A percentile compares a stretch with the other conserved stretches of the same genome.
These are phyloP conservation scores for Phytophthora citrophthora DNA, from an alignment of 352 stramenopile species.

Conservation along the genomic window DNA sequence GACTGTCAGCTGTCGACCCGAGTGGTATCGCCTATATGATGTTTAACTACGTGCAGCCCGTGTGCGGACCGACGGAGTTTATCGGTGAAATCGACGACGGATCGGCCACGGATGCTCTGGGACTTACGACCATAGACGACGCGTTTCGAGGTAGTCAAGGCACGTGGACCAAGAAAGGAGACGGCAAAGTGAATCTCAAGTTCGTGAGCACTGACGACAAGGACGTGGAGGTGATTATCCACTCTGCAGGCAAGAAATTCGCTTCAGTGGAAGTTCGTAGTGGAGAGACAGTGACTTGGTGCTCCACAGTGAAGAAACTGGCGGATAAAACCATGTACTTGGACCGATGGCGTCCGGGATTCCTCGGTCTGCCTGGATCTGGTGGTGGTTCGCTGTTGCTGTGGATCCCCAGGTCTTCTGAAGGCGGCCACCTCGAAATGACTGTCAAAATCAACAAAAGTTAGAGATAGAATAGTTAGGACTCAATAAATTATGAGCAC, in stretches of 20 bases:
- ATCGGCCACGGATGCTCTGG: slow-evolving; percentile 38
- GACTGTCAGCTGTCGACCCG: slow-evolving; percentile 45
- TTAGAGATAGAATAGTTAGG: slow-evolving; percentile 25
- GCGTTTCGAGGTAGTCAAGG: slow-evolving; percentile 53
- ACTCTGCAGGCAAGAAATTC: slow-evolving; percentile 48
- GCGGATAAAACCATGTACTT: slow-evolving; percentile 68
- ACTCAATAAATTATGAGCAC: slow-evolving; percentile 38
- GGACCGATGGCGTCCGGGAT: slow-evolving; percentile 66
- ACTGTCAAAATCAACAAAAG: slow-evolving; percentile 47
- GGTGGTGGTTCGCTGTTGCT: slow-evolving; percentile 56
- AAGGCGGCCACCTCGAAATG: slow-evolving; percentile 53
- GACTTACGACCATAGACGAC: slow-evolving; percentile 42
- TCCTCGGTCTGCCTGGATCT: slow-evolving; percentile 43
- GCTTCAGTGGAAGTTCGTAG: slow-evolving; percentile 38
- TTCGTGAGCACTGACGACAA: slow-evolving; percentile 55
- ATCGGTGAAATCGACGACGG: slow-evolving; percentile 68
- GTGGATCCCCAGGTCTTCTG: slow-evolving; percentile 52
- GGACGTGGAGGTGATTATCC: slow-evolving; percentile 52
- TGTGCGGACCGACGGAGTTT: slow-evolving; percentile 64
- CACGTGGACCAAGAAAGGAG: slow-evolving; percentile 49
- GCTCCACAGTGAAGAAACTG: slow-evolving; percentile 38
- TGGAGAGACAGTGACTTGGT: slow-evolving; percentile 51
- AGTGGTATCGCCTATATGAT: slow-evolving; percentile 52
- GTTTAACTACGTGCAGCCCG: slow-evolving; percentile 62
- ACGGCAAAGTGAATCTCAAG: slow-evolving; percentile 45